Evolutionary conservation across 2,329 filamentous ascomycete genomes (phyloP).

Genomic region (Colletotrichum theobromicola): DNA sequence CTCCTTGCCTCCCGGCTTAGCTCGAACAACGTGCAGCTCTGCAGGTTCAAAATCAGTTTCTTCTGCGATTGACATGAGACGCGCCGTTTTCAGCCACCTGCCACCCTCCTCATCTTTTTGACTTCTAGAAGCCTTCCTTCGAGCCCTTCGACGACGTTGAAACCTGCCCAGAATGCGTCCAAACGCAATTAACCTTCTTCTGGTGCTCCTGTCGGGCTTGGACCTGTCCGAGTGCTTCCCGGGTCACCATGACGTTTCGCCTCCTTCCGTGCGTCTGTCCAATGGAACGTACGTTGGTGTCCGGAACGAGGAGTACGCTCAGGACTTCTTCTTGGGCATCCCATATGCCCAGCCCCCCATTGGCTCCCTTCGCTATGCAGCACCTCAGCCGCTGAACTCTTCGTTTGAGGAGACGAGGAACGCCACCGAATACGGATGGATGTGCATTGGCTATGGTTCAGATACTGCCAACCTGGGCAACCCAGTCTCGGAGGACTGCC

Average conservation of each 20-base stretch:
- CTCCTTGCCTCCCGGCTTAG: neutral
- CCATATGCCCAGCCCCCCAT: constrained; percentile 68
- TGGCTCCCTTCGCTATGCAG: constrained; percentile 62
- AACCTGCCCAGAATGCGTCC: constrained; percentile 4
- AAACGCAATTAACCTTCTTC: constrained; percentile 9
- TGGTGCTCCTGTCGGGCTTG: constrained; percentile 2
- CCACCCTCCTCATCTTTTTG: neutral
- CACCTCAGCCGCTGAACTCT: constrained; percentile 56
- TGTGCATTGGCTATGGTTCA: constrained; percentile 56
- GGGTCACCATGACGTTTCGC: neutral
- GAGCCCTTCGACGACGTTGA: neutral
- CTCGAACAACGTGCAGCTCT: neutral
- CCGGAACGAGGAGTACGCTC: constrained; percentile 42
- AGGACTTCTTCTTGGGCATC: constrained; percentile 67
- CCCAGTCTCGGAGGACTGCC: constrained; percentile 59
- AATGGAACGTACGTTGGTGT: constrained; percentile 44
- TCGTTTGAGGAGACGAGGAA: constrained; percentile 47
- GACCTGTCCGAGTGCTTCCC: constrained; percentile 2
- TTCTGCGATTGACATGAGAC: neutral
- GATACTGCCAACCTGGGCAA: constrained; percentile 28
- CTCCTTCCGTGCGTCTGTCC: constrained; percentile 10
- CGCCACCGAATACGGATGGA: constrained; percentile 50
- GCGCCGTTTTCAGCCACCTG: neutral
- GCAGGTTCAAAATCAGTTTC: neutral
- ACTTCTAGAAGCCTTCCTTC: neutral